Base-by-base conservation (phyloP, 805 yeast species). In the Schwanniomyces polymorphus region DNA sequence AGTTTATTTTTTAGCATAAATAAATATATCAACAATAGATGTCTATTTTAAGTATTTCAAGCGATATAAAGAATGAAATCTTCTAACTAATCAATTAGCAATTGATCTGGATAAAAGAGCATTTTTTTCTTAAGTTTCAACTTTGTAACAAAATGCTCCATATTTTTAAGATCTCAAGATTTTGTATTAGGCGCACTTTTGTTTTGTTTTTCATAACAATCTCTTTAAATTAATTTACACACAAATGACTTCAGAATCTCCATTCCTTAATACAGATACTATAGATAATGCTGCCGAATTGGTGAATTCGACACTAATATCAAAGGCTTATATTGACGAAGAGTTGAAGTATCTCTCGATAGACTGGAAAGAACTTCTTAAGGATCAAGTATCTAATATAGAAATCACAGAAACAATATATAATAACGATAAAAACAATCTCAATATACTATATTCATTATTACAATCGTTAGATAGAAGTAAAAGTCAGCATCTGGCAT, bases 381-480 rank as follows among this genome's bases (percentile, higher is more conserved):
- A 46, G 2, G 68, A 63, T 38, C 74, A 69, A 49, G 25, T 52
- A 6, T 44, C 55, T 3, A 53, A 58, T 11, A 49, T 69, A 35
- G 47, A 52, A 21, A 45, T 67, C 10, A 63, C 67, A 5, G 71
- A 68, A 12, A 43, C 45, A 11, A 39, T 69, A 18, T 73, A 67
- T 47, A 59, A 65, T 43, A 70, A 70, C 53, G 76, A 70, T 55
- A 66, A 67, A 44, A 65, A 66, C 46, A 50, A 58, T 27, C 67
- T 74, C 40, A 72, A 74, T 48, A 61, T 69, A 29, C 59, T 74
- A 1, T 69, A 71, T 50, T 63, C 72, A 10, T 60, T 62, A 27
- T 46, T 60, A 33, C 68, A 58, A 49, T 59, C 60, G 28, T 56
- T 65, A n/a, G 74, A 69, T 37, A 48, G 72, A 41, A 61, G 61